These are phyloP conservation scores for Pythium dissotocum DNA, from an alignment of 352 stramenopile genomes.

Conservation along the genomic window DNA sequence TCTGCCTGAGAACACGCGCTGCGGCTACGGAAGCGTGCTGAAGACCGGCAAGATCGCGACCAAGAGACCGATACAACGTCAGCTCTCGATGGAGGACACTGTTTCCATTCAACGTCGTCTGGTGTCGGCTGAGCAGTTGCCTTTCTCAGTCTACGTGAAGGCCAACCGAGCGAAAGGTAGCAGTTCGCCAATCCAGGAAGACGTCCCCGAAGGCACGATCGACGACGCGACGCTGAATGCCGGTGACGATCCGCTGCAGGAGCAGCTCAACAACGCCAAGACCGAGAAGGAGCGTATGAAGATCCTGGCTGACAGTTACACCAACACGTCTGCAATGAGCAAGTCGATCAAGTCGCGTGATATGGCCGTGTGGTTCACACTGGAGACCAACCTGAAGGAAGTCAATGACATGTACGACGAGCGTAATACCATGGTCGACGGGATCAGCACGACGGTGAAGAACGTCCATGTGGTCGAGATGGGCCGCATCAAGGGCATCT, in stretches of 20 bases:
- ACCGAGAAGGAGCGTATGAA: constrained; percentile 14
- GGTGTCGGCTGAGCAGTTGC: no score
- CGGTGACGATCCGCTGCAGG: constrained; percentile 6
- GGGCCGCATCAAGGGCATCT: constrained; percentile 5
- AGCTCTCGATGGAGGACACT: no score
- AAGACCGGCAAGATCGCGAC: no score
- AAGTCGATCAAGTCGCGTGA: constrained; percentile 20
- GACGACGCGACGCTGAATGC: no score
- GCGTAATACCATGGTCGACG: constrained; percentile 9
- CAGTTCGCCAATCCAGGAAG: no score
- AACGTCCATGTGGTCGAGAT: constrained; percentile 11
- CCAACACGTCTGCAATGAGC: constrained; percentile 9
- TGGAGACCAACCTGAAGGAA: constrained; percentile 14
- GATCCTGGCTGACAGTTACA: constrained; percentile 6
- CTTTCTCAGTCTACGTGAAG: no score
- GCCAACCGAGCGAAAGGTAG: no score
- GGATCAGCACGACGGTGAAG: constrained; percentile 7
- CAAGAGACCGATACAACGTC: no score
- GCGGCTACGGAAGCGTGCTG: no score
- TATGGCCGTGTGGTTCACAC: constrained; percentile 12
- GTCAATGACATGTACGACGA: constrained; percentile 16
- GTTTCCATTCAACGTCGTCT: no score
- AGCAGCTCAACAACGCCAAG: constrained; percentile 10
- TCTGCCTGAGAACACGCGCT: no score
- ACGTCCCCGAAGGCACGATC: no score